Conservation (phyloP, 2,329 filamentous ascomycete species). For the Kalmusia sp. region DNA sequence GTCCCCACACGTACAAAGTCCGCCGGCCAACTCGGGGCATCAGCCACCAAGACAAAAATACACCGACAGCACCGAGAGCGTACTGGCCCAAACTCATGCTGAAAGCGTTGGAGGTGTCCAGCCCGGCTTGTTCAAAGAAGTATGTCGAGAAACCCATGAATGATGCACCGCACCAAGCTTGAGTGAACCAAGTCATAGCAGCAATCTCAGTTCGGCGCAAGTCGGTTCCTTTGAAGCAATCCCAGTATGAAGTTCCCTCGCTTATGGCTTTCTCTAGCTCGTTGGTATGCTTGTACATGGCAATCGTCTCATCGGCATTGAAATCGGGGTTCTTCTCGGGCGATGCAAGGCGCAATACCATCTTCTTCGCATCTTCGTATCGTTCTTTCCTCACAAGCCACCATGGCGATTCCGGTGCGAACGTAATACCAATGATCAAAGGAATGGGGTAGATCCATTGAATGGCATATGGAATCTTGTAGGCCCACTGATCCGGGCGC, state of each 20-base stretch:
- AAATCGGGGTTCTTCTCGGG: constrained; percentile 50
- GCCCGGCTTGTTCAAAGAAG: constrained; percentile 57
- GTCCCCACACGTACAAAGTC: constrained; percentile 74
- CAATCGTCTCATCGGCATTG: constrained; percentile 64
- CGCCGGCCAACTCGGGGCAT: constrained; percentile 80
- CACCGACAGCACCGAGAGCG: constrained; percentile 64
- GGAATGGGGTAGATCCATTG: constrained; percentile 81
- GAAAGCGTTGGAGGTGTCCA: constrained; percentile 51
- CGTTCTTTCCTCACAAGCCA: constrained; percentile 74
- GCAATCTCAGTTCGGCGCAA: constrained; percentile 78
- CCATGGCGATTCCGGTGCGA: constrained; percentile 76
- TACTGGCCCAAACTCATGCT: constrained; percentile 62
- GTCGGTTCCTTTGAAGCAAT: constrained; percentile 86
- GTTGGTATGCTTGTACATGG: constrained; percentile 91
- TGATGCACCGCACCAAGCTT: constrained; percentile 47
- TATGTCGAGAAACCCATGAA: constrained; percentile 52
- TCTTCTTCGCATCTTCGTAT: constrained; percentile 69
- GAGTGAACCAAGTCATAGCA: constrained; percentile 58
- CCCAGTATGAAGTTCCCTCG: constrained; percentile 74
- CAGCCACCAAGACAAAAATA: constrained; percentile 80
- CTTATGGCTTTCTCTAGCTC: constrained; percentile 75
- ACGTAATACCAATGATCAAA: constrained; percentile 69
- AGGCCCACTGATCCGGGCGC: constrained; percentile 71
- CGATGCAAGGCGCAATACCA: constrained; percentile 70
- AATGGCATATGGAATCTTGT: constrained; percentile 70